Percentiles rank a stretch among this genome's conserved stretches.
phyloP scores from a whole-genome alignment of 352 stramenopile genomes.

The Phytophthora pini region DNA sequence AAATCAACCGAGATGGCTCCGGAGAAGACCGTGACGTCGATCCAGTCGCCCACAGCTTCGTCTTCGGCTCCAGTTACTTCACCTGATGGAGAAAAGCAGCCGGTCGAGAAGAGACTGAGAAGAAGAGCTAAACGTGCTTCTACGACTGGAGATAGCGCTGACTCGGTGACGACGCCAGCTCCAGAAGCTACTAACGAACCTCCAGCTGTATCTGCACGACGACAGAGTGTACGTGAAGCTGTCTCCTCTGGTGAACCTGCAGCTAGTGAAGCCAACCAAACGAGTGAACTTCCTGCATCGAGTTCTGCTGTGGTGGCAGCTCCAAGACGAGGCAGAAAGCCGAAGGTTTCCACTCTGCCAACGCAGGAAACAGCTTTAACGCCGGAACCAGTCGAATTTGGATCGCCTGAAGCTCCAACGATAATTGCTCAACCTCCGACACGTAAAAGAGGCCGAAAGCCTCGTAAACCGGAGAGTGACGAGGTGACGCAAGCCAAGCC shows the following conservation, averaged over 20 bases:
- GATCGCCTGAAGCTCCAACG: neutral
- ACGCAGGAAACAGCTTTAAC: neutral
- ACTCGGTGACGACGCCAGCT: neutral
- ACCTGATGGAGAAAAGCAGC: neutral
- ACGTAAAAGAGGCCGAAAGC: neutral
- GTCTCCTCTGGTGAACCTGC: neutral
- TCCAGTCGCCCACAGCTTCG: neutral
- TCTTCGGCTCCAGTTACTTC: neutral
- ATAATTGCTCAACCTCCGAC: neutral
- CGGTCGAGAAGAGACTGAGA: neutral
- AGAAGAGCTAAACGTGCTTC: neutral
- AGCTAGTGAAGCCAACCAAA: neutral
- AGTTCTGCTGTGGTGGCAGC: neutral
- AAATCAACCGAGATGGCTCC: neutral
- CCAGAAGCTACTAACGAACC: neutral
- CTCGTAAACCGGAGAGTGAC: neutral
- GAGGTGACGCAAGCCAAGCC: conserved; percentile 8
- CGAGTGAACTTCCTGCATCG: neutral
- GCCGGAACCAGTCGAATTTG: neutral
- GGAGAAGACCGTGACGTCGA: neutral
- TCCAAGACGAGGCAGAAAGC: neutral
- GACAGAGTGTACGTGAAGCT: too few relatives aligned
- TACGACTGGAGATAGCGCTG: neutral
- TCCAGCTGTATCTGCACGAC: too few relatives aligned
- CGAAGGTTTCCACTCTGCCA: neutral